A percentile compares a stretch with the other conserved stretches of the same genome.
Evolutionary conservation across 192 early-diverging fungal genomes (phyloP).

Genomic region (Coemansia sp.): DNA sequence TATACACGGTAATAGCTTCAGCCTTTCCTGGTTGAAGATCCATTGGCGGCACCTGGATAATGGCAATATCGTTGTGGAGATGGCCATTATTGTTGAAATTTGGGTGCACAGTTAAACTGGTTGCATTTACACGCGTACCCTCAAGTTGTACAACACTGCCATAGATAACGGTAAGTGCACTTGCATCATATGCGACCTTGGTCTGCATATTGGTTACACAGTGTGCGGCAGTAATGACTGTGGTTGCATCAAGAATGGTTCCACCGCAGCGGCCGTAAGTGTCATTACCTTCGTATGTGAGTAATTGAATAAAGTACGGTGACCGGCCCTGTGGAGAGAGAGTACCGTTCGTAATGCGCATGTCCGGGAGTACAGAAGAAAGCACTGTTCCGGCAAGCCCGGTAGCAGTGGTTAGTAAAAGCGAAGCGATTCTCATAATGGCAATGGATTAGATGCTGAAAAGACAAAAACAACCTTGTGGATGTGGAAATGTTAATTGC

Average conservation of each 20-base stretch:
- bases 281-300: constrained; percentile 6
- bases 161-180: constrained; percentile 20
- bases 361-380: neutral
- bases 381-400: neutral
- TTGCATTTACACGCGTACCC: constrained; percentile 18
- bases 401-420: neutral
- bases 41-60: constrained; percentile 25
- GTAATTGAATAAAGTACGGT: constrained; percentile 28
- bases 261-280: constrained; percentile 35
- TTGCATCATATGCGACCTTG: neutral
- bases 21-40: constrained; percentile 8
- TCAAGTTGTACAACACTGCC: constrained; percentile 16
- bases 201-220: constrained; percentile 17
- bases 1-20: constrained; percentile 26
- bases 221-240: constrained; percentile 42
- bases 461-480: neutral
- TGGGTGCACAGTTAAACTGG: constrained; percentile 24
- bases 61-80: constrained; percentile 45
- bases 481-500: too few relatives aligned
- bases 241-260: constrained; percentile 38
- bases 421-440: neutral
- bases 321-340: constrained; percentile 25
- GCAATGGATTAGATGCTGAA: too few relatives aligned
- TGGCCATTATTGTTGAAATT: constrained; percentile 10
- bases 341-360: constrained; percentile 51